These are phyloP conservation scores for Neofusicoccum sp. DNA, from an alignment of 2,329 filamentous ascomycete species.

Conservation along the genomic window DNA sequence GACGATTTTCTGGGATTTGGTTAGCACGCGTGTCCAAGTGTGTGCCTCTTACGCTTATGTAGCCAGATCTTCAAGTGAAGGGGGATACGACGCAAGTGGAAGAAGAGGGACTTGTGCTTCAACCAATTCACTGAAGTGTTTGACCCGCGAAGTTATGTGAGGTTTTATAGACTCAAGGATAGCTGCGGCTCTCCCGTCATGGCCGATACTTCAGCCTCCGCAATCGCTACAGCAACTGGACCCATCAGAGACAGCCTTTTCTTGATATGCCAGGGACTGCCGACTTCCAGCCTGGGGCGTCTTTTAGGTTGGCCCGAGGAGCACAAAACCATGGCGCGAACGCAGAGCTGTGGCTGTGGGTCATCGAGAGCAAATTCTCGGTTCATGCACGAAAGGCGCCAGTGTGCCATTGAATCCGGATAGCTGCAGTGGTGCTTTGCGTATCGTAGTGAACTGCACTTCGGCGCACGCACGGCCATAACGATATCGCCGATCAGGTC, in stretches of 20 bases:
- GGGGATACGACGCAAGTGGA: background rate
- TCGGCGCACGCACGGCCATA: background rate
- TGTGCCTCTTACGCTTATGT: background rate
- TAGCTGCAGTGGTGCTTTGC: background rate
- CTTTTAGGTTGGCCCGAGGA: background rate
- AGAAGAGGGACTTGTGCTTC: background rate
- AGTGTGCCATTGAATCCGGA: background rate
- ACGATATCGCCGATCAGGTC: background rate
- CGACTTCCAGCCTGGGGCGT: background rate
- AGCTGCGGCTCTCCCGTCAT: background rate
- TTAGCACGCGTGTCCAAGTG: background rate
- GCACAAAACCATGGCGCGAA: background rate
- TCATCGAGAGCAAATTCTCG: background rate
- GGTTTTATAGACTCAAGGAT: background rate
- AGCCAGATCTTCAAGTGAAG: background rate
- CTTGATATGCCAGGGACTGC: background rate
- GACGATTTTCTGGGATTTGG: too few relatives aligned
- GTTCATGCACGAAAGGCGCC: background rate
- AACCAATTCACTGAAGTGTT: background rate
- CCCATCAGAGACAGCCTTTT: background rate
- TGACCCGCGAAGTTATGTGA: background rate
- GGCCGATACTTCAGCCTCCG: background rate
- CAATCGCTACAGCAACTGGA: background rate
- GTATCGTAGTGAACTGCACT: background rate
- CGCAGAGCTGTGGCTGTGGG: background rate